Conservation (phyloP, 495 filamentous ascomycete species). For the Aspergillus affinis region DNA sequence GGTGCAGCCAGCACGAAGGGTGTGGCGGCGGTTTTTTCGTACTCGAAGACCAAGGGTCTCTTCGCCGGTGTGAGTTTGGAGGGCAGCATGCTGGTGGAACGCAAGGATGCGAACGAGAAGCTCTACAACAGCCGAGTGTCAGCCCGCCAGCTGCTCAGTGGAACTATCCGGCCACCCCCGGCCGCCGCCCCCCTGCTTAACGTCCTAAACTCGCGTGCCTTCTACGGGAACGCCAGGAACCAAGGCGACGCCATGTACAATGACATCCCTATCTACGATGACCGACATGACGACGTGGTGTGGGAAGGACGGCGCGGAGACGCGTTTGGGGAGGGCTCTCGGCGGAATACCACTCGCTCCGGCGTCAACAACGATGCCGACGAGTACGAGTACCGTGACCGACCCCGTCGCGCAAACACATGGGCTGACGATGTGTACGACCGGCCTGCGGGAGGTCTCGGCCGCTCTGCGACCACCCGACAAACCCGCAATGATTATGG, state of each 20-base stretch:
- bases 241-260: slow-evolving; percentile 81
- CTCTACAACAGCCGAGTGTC: slow-evolving; percentile 81
- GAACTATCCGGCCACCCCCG: slow-evolving; percentile 73
- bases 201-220: slow-evolving; percentile 80
- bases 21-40: slow-evolving; percentile 90
- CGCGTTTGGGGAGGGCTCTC: slow-evolving; percentile 73
- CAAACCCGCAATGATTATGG: slow-evolving; percentile 27
- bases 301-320: slow-evolving; percentile 81
- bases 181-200: slow-evolving; percentile 80
- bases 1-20: slow-evolving; percentile 89
- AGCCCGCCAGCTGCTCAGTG: slow-evolving; percentile 78
- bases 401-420: slow-evolving; percentile 69
- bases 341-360: slow-evolving; percentile 56
- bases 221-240: slow-evolving; percentile 58
- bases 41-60: slow-evolving; percentile 94
- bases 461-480: slow-evolving; percentile 51
- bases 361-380: slow-evolving; percentile 28
- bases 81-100: slow-evolving; percentile 85
- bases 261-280: slow-evolving; percentile 89
- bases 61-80: slow-evolving; percentile 96
- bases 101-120: slow-evolving; percentile 95
- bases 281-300: slow-evolving; percentile 83
- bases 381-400: slow-evolving; percentile 62
- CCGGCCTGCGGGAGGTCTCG: slow-evolving; percentile 50
- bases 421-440: slow-evolving; percentile 93